Conservation (phyloP, 2,329 filamentous ascomycete genomes). For the Colletotrichum tropicale region DNA sequence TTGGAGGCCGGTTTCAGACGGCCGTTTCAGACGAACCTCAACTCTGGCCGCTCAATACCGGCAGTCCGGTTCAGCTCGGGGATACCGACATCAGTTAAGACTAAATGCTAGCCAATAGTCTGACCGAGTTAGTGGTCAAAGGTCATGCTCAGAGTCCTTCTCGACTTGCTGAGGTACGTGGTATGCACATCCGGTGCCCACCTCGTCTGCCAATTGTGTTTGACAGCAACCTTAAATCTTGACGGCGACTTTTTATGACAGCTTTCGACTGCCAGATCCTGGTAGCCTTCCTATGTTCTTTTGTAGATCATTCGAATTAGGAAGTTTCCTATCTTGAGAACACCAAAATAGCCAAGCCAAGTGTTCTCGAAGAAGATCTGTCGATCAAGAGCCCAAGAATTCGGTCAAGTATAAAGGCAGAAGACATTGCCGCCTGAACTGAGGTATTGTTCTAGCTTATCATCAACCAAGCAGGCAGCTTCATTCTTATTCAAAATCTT, state of each 20-base stretch:
- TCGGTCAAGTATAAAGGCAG: not conserved
- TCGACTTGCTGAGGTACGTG: no score
- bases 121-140: no score
- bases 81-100: not conserved
- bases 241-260: not conserved
- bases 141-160: not conserved
- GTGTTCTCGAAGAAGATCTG: not conserved
- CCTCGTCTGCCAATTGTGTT: not conserved
- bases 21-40: slow-evolving; percentile 1
- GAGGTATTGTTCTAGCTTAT: not conserved
- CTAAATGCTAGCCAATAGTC: not conserved
- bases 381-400: not conserved
- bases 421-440: not conserved
- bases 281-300: not conserved
- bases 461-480: not conserved
- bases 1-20: not conserved
- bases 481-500: not conserved
- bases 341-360: not conserved
- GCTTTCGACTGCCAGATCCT: not conserved
- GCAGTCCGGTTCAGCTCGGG: not conserved
- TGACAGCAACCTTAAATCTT: not conserved
- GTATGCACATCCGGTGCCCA: not conserved
- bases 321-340: not conserved
- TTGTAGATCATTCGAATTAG: not conserved
- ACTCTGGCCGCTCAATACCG: not conserved